These are phyloP conservation scores for Fusarium vanettenii DNA, from an alignment of 2,329 filamentous ascomycete genomes.

Conservation along the genomic window DNA sequence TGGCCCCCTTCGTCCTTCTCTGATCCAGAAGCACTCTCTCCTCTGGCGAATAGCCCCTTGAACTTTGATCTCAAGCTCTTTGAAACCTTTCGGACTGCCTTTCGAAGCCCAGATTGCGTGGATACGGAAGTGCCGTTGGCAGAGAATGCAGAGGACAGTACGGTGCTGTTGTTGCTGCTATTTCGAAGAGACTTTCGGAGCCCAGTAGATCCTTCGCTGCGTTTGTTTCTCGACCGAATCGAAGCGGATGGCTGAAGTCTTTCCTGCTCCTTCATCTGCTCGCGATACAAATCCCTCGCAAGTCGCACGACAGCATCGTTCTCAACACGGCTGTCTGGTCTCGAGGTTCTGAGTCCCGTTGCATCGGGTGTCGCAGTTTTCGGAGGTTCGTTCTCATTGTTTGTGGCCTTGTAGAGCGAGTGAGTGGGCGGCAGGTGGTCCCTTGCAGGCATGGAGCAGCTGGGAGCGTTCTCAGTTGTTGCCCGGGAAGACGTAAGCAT, in stretches of 20 bases:
- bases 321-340: slow-evolving; percentile 29
- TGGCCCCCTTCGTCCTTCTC: slow-evolving; percentile 13
- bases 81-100: slow-evolving; percentile 71
- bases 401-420: slow-evolving; percentile 13
- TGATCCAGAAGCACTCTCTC: slow-evolving; percentile 33
- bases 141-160: slow-evolving; percentile 47
- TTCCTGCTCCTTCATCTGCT: slow-evolving; percentile 49
- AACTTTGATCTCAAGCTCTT: slow-evolving; percentile 70
- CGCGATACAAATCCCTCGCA: slow-evolving; percentile 51
- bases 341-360: slow-evolving; percentile 54
- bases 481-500: slow-evolving; percentile 56
- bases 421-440: slow-evolving; percentile 10
- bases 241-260: slow-evolving; percentile 58
- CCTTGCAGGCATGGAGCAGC: slow-evolving; percentile 16
- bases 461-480: slow-evolving; percentile 18
- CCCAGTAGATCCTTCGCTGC: slow-evolving; percentile 47
- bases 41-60: slow-evolving; percentile 55
- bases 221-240: slow-evolving; percentile 54
- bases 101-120: slow-evolving; percentile 53
- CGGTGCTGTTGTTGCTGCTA: slow-evolving; percentile 55
- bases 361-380: slow-evolving; percentile 4
- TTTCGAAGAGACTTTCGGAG: slow-evolving; percentile 64
- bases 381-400: slow-evolving; percentile 46
- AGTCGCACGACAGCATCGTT: slow-evolving; percentile 52
- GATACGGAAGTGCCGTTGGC: slow-evolving; percentile 33